Evolutionary conservation across 2,329 filamentous ascomycete genomes (phyloP).

Genomic region (Monilinia vaccinii-corymbosi): DNA sequence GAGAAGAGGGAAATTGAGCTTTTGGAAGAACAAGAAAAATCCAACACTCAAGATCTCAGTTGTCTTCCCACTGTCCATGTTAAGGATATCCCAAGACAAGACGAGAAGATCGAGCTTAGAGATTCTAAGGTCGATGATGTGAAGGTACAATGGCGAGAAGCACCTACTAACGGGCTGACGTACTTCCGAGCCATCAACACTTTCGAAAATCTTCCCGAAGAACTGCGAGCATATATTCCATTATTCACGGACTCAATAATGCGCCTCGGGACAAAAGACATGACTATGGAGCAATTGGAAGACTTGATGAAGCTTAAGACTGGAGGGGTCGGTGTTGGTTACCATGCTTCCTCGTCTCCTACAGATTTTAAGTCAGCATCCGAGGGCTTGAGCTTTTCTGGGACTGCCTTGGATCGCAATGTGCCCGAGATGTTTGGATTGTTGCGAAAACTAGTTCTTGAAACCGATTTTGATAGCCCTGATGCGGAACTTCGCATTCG

Average conservation of each 20-base stretch:
- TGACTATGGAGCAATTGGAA: constrained; percentile 90
- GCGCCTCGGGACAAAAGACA: constrained; percentile 80
- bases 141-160: constrained; percentile 81
- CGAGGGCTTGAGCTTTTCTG: constrained; percentile 77
- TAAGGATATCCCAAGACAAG: constrained; percentile 74
- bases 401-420: constrained; percentile 83
- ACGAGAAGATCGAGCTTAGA: constrained; percentile 49
- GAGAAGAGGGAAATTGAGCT: constrained; percentile 72
- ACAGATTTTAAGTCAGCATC: constrained; percentile 58
- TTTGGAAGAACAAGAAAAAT: constrained; percentile 72
- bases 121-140: constrained; percentile 59
- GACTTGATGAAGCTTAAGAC: constrained; percentile 95
- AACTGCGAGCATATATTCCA: constrained; percentile 75
- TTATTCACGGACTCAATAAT: constrained; percentile 89
- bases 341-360: constrained; percentile 74
- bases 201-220: constrained; percentile 70
- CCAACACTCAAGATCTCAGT: constrained; percentile 74
- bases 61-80: constrained; percentile 84
- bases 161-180: constrained; percentile 88
- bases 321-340: constrained; percentile 76
- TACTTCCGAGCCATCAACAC: constrained; percentile 88
- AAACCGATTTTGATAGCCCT: constrained; percentile 82
- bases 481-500: constrained; percentile 75
- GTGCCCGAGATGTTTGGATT: constrained; percentile 87
- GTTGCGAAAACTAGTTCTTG: constrained; percentile 67